These are phyloP conservation scores for Sphaerulina vaccinii DNA, from an alignment of 2,329 filamentous ascomycete species.

Conservation along the genomic window DNA sequence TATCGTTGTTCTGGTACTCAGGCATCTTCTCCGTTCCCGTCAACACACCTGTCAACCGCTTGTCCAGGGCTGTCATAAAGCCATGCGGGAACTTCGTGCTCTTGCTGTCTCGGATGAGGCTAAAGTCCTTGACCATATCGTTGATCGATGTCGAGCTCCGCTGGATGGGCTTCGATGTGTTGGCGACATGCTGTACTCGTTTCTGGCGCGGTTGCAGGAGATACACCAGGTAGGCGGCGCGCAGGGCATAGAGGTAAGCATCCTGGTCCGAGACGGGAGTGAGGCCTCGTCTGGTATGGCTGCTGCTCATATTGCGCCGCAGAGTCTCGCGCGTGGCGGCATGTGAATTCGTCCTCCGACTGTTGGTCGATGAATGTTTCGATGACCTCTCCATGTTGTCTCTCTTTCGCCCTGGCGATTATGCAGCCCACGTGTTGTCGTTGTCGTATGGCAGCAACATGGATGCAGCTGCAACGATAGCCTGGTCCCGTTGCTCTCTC, in stretches of 20 bases:
- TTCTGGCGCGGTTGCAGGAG: conserved; percentile 88
- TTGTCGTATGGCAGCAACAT: not conserved
- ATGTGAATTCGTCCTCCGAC: conserved; percentile 45
- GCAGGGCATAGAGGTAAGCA: conserved; percentile 86
- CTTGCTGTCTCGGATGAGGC: conserved; percentile 63
- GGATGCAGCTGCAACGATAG: not conserved
- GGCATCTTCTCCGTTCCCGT: conserved; percentile 78
- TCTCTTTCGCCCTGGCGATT: not conserved
- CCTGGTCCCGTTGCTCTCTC: not conserved
- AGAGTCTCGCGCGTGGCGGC: conserved; percentile 39
- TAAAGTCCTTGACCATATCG: conserved; percentile 87
- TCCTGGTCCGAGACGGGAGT: conserved; percentile 60
- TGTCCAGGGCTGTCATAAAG: conserved; percentile 69
- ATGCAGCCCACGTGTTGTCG: not conserved
- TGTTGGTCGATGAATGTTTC: conserved; percentile 34
- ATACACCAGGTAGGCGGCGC: conserved; percentile 88
- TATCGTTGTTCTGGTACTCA: conserved; percentile 83
- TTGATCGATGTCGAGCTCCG: conserved; percentile 71
- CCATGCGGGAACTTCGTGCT: conserved; percentile 69
- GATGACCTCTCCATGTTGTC: conserved; percentile 33
- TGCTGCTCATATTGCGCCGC: conserved; percentile 41
- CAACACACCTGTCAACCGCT: conserved; percentile 77
- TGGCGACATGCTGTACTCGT: conserved; percentile 77
- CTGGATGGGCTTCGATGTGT: conserved; percentile 60
- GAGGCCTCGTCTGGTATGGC: conserved; percentile 24